Conservation (phyloP, 371 early-diverging fungal genomes). For the Actinomucor elegans region DNA sequence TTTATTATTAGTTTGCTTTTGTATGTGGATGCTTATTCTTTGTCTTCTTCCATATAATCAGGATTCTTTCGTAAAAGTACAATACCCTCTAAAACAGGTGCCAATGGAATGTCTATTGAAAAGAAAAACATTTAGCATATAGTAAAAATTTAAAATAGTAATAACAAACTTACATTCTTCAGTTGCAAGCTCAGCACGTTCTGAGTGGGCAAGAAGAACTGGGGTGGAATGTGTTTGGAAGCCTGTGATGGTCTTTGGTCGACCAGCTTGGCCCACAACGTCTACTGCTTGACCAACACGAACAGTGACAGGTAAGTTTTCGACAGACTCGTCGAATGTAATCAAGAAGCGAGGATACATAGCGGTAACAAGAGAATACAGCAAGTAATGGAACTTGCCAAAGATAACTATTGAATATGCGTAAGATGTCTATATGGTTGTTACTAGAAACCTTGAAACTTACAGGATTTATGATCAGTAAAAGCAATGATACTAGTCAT, state of each 20-base stretch:
- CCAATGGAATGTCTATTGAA: slow-evolving; percentile 64
- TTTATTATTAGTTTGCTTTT: slow-evolving; percentile 1
- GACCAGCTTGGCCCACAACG: slow-evolving; percentile 98
- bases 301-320: slow-evolving; percentile 80
- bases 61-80: slow-evolving; percentile 94
- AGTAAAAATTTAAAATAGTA: neutral
- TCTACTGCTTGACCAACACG: slow-evolving; percentile 99
- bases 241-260: slow-evolving; percentile 98
- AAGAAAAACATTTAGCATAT: slow-evolving; percentile 1
- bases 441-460: slow-evolving; percentile 23
- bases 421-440: neutral
- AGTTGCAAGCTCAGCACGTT: slow-evolving; percentile 97
- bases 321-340: slow-evolving; percentile 85
- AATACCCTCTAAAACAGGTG: slow-evolving; percentile 91
- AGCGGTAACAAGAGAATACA: slow-evolving; percentile 91
- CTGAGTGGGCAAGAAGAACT: slow-evolving; percentile 93
- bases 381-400: slow-evolving; percentile 87
- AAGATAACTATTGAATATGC: slow-evolving; percentile 76
- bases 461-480: slow-evolving; percentile 85
- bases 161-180: slow-evolving; percentile 82
- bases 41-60: slow-evolving; percentile 76
- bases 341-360: slow-evolving; percentile 98
- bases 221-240: slow-evolving; percentile 99
- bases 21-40: slow-evolving; percentile 40
- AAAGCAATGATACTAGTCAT: slow-evolving; percentile 87